Evolutionary conservation across 23 red algal genomes (phyloP).

Genomic region (Gracilaria caudata): DNA sequence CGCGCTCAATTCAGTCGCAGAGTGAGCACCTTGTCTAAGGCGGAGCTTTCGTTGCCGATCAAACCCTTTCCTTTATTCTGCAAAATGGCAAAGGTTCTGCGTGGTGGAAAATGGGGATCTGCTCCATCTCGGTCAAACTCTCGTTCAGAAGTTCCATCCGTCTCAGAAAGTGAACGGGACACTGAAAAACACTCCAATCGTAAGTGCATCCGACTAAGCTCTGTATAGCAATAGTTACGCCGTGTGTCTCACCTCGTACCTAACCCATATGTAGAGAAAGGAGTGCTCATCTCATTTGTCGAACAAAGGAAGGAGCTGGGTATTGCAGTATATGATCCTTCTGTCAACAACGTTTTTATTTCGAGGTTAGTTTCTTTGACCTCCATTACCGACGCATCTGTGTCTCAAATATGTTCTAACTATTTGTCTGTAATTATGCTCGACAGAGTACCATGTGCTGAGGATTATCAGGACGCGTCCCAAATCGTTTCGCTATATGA

Average conservation of each 20-base stretch:
- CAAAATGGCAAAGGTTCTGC: slow-evolving; percentile 55
- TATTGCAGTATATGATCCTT: slow-evolving; percentile 43
- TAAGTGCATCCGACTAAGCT: not conserved
- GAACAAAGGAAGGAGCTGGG: slow-evolving; percentile 28
- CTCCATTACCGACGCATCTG: not conserved
- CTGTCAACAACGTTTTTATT: slow-evolving; percentile 39
- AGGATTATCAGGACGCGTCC: slow-evolving; percentile 35
- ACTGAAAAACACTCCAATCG: not conserved
- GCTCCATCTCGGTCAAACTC: slow-evolving; percentile 15
- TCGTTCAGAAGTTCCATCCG: not conserved
- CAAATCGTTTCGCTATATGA: slow-evolving; percentile 15
- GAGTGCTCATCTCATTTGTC: slow-evolving; percentile 34
- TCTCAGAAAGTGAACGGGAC: not conserved
- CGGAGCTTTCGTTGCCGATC: not conserved
- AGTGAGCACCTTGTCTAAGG: too few relatives aligned
- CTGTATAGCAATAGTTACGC: not conserved
- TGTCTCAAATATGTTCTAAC: not conserved
- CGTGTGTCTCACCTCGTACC: not conserved
- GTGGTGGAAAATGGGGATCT: slow-evolving; percentile 64
- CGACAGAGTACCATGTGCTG: slow-evolving; percentile 36
- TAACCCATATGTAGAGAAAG: not conserved
- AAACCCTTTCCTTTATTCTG: not conserved
- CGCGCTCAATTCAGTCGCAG: too few relatives aligned
- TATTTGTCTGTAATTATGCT: not conserved
- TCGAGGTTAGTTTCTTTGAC: slow-evolving; percentile 21